Base-by-base conservation (phyloP, 148 eudicot genomes). In the Dysphania ambrosioides region DNA sequence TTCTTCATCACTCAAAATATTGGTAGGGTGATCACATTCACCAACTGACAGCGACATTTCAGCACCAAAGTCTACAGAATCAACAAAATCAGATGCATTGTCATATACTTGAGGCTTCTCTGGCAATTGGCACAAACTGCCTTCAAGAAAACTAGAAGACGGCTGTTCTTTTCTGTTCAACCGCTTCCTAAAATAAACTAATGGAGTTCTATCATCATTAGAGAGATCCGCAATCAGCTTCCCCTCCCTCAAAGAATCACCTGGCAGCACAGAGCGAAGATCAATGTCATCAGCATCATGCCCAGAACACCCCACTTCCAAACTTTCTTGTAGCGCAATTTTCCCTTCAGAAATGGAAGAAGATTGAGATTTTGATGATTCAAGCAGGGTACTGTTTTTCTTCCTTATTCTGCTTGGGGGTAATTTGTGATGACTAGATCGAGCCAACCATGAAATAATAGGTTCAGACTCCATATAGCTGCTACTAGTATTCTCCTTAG, bases 181-280 rank as follows among this genome's bases (percentile, higher is more conserved):
- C 30, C 97, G 88, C 80, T 82, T 90, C 81, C 98, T 83, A 53
- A 84, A 77, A 83, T 95, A 95, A 78, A 95, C 99, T 76, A 85
- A 61, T 16, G 88, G 89, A 71, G 63, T 18, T 60, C 71, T 76
- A 74, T 66, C 75, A 63, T 64, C 42, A 12, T 66, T 75, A 67
- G 72, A 79, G 27, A 64, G 74, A 62, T 82, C 83, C 40, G 53
- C 35, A 61, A 49, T 24, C 55, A 80, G 81, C 42, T 75, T 70
- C 42, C 77, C 47, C 55, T 59, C 77, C 51, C 71, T 75, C 38
- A 63, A 35, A 8, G 56, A 44, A 70, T 58, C 84, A 82, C 29
- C 67, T 34, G 41, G 67, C 47, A 77, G 32, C 64, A 79, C 74
- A 68, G 83, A 78, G 72, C 61, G 65, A 78, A 78, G 62, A 66